Percentiles rank a stretch among this genome's conserved stretches.
Evolutionary conservation across 2,329 filamentous ascomycete species (phyloP).

Genomic region (Aspergillus pseudoterreus): DNA sequence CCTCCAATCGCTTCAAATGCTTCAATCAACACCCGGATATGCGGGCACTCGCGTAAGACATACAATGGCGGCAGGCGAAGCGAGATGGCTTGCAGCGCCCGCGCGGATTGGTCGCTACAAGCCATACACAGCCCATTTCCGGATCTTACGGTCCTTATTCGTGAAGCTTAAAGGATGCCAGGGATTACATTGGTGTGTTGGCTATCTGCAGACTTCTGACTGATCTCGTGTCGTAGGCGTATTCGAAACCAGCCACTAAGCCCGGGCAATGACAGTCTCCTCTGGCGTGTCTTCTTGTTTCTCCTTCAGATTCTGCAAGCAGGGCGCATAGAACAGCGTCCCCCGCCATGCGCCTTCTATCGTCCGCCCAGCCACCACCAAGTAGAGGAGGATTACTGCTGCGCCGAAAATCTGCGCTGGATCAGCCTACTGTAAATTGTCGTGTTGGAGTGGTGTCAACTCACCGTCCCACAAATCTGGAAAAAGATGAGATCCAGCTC

Average conservation of each 20-base stretch:
- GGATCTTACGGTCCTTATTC: neutral
- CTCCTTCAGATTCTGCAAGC: slow-evolving; percentile 36
- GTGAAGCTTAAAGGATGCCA: no score
- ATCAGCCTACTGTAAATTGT: neutral
- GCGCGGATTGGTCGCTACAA: neutral
- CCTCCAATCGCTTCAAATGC: neutral
- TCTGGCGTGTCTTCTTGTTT: slow-evolving; percentile 13
- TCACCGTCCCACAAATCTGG: slow-evolving; percentile 48
- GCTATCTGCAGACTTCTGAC: neutral
- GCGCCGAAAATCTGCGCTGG: slow-evolving; percentile 41
- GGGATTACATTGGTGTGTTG: neutral
- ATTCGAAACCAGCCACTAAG: no score
- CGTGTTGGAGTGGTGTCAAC: neutral
- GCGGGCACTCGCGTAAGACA: neutral
- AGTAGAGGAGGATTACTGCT: slow-evolving; percentile 49
- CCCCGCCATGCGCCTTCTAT: slow-evolving; percentile 43
- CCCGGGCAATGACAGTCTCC: neutral
- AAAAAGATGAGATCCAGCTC: slow-evolving; percentile 53
- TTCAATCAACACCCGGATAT: neutral
- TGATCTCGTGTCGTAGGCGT: neutral
- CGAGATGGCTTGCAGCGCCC: neutral
- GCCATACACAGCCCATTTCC: neutral
- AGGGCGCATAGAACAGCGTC: slow-evolving; percentile 49
- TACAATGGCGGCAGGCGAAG: neutral
- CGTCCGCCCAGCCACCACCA: slow-evolving; percentile 47